phyloP scores from a whole-genome alignment of 73 alveolate genomes.

The Paramecium pentaurelia region DNA sequence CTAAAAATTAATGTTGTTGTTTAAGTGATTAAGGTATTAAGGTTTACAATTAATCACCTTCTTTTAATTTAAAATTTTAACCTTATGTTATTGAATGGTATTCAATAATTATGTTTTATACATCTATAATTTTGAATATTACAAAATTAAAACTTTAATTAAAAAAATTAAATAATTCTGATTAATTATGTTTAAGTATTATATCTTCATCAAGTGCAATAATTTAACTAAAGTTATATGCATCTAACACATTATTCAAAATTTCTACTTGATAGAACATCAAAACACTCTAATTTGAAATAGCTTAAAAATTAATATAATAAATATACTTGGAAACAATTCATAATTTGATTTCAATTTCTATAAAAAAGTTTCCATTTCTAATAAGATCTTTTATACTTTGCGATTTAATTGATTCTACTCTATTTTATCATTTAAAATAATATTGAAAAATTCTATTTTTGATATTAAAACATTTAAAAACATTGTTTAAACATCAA shows the following conservation, averaged over 20 bases:
- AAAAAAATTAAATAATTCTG: neutral
- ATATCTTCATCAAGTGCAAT: neutral
- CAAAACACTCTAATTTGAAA: neutral
- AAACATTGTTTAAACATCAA: neutral
- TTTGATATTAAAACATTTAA: neutral
- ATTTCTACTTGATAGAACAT: neutral
- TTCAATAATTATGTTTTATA: neutral
- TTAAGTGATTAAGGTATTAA: neutral
- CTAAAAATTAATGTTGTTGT: neutral
- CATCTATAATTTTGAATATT: neutral
- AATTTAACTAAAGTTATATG: neutral
- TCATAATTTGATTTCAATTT: neutral
- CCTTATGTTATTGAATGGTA: neutral
- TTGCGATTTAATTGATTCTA: neutral
- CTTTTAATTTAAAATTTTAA: neutral
- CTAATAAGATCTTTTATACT: neutral
- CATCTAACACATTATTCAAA: neutral
- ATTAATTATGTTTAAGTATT: neutral
- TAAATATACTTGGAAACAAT: neutral
- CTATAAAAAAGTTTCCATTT: neutral
- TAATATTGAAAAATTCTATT: neutral
- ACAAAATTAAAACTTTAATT: neutral
- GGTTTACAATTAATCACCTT: neutral
- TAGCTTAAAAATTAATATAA: neutral
- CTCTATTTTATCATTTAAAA: neutral